Percentiles rank a stretch among this genome's conserved stretches.
Conservation (phyloP, 768 basidiomycete species). For the Podaxis pistillaris region DNA sequence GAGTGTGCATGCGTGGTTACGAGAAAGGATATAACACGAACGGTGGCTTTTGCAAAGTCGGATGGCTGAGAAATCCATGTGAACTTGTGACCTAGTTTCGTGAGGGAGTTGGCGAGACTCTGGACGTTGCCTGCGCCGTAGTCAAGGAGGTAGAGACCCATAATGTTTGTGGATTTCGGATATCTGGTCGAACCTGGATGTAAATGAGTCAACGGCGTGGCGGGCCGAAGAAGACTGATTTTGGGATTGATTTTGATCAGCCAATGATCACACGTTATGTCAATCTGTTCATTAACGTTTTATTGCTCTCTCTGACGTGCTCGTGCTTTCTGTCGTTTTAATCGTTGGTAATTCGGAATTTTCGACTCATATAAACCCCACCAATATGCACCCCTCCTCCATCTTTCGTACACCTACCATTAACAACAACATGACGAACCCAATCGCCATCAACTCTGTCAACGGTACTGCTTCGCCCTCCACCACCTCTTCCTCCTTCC, state of each 20-base stretch:
- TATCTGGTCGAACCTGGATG: background rate
- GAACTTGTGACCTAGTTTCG: constrained; percentile 80
- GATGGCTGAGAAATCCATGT: constrained; percentile 80
- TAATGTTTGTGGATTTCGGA: constrained; percentile 16
- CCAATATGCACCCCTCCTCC: background rate
- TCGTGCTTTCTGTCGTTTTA: constrained; percentile 23
- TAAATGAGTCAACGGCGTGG: constrained; percentile 15
- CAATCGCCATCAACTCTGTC: constrained; percentile 47
- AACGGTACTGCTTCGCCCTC: constrained; percentile 48
- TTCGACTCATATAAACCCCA: constrained; percentile 16
- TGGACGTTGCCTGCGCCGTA: constrained; percentile 96
- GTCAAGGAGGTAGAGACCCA: constrained; percentile 84
- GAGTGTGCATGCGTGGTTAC: constrained; percentile 13
- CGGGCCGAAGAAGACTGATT: background rate
- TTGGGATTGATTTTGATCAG: background rate
- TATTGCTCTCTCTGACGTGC: constrained; percentile 14
- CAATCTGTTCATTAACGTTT: background rate
- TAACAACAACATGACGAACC: constrained; percentile 38
- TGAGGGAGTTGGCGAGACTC: constrained; percentile 90
- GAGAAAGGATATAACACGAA: constrained; percentile 42
- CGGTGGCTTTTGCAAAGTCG: constrained; percentile 88
- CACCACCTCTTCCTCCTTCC: constrained; percentile 39
- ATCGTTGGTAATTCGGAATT: constrained; percentile 16
- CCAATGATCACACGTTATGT: constrained; percentile 12
- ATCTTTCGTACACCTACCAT: constrained; percentile 12